A percentile compares a stretch with the other conserved stretches of the same genome.
These are phyloP conservation scores for Nicotiana otophora DNA, from an alignment of 257 asterid genomes.

Conservation along the genomic window DNA sequence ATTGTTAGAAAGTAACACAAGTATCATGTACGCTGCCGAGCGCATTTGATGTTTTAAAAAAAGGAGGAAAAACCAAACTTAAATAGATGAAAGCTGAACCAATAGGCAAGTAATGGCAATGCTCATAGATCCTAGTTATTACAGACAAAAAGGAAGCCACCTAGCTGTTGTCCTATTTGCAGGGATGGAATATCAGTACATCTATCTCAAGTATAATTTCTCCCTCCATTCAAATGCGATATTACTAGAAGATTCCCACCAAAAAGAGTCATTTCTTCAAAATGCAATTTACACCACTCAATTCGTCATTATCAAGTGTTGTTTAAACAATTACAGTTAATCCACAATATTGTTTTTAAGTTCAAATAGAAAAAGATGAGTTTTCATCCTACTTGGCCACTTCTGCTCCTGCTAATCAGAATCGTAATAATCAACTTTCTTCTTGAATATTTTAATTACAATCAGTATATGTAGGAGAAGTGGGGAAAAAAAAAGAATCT, in stretches of 20 bases:
- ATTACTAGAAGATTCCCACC: background rate
- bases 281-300: background rate
- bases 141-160: background rate
- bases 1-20: background rate
- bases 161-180: background rate
- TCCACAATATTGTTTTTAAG: background rate
- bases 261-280: background rate
- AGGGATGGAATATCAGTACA: background rate
- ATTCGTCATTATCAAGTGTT: background rate
- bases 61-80: background rate
- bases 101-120: background rate
- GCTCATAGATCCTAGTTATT: background rate
- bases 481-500: background rate
- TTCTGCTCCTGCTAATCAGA: background rate
- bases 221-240: background rate
- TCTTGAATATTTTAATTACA: background rate
- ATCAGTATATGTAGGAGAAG: background rate
- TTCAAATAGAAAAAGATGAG: background rate
- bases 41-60: background rate
- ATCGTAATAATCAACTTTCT: background rate
- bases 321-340: background rate
- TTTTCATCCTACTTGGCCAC: background rate
- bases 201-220: background rate
- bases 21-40: background rate
- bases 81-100: background rate